These are phyloP conservation scores for Begonia loranthoides DNA, from an alignment of 306 rosid genomes.

Conservation along the genomic window DNA sequence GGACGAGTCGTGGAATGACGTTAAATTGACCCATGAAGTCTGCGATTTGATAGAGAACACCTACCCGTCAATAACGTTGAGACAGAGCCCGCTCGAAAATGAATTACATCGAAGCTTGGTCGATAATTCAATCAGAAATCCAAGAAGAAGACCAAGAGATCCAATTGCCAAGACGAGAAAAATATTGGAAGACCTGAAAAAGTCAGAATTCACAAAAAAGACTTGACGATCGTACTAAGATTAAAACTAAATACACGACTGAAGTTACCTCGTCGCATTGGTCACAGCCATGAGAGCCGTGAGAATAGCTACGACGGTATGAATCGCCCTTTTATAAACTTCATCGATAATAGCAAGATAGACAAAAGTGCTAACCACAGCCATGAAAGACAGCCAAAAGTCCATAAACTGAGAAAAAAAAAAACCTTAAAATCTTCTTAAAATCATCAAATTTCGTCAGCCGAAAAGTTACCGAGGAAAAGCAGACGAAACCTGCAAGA, in stretches of 20 bases:
- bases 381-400: conserved; percentile 99
- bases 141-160: conserved; percentile 27
- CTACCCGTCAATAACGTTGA: conserved; percentile 26
- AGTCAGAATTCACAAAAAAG: conserved; percentile 5
- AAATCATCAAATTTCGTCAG: conserved; percentile 5
- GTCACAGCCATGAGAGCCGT: conserved; percentile 88
- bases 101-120: conserved; percentile 27
- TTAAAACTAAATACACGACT: conserved; percentile 2
- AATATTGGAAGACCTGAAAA: conserved; percentile 36
- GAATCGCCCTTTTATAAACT: conserved; percentile 65
- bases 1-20: too few relatives aligned
- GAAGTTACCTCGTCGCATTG: conserved; percentile 65
- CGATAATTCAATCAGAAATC: conserved; percentile 38
- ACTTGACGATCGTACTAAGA: not conserved
- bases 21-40: too few relatives aligned
- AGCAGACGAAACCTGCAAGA: conserved; percentile 53
- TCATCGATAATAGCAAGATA: conserved; percentile 65
- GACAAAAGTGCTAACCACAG: conserved; percentile 79
- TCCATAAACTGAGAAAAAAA: conserved; percentile 61
- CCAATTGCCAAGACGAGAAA: conserved; percentile 37
- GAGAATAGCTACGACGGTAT: conserved; percentile 64
- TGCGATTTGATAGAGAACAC: conserved; percentile 3
- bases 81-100: conserved; percentile 15
- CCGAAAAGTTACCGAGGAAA: not conserved
- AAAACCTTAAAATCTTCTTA: conserved; percentile 2